Conservation (phyloP, 2,329 filamentous ascomycete species). For the Cryphonectria nitschkei region DNA sequence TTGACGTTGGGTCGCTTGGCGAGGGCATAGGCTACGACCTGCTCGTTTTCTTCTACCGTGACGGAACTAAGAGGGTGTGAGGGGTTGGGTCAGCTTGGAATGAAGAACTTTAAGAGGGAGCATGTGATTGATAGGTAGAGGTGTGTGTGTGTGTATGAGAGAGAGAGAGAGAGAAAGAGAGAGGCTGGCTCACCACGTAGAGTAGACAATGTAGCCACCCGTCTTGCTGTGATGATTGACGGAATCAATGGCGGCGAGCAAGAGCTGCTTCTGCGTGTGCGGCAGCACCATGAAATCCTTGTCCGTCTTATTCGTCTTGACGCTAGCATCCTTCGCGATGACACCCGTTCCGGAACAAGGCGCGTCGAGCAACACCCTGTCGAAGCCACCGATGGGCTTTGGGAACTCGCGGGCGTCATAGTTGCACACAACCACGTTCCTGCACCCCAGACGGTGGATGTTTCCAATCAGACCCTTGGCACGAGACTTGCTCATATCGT, state of each 20-base stretch:
- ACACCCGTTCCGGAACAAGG: slow-evolving; percentile 97
- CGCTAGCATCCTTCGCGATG: slow-evolving; percentile 93
- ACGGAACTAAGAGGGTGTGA: slow-evolving; percentile 18
- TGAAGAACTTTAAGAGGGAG: background rate
- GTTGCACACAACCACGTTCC: slow-evolving; percentile 94
- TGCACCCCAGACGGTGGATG: slow-evolving; percentile 90
- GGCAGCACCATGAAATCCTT: slow-evolving; percentile 92
- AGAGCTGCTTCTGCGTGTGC: slow-evolving; percentile 91
- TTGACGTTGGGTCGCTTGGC: slow-evolving; percentile 90
- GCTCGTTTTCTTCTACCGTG: slow-evolving; percentile 63
- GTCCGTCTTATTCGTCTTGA: slow-evolving; percentile 98
- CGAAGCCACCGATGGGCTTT: slow-evolving; percentile 92
- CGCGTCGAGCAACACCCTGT: slow-evolving; percentile 90
- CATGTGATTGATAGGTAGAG: slow-evolving; percentile 28
- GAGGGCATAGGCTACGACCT: slow-evolving; percentile 91
- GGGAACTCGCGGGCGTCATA: slow-evolving; percentile 95
- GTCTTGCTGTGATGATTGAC: slow-evolving; percentile 91
- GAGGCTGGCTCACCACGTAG: slow-evolving; percentile 82
- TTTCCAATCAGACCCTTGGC: slow-evolving; percentile 98
- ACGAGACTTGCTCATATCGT: slow-evolving; percentile 92
- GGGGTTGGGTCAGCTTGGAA: slow-evolving; percentile 22
- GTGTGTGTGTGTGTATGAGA: too few relatives aligned
- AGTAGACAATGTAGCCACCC: slow-evolving; percentile 94
- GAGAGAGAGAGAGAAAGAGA: background rate
- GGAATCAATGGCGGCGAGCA: slow-evolving; percentile 92